Conservation (phyloP, 768 basidiomycete species). For the Boletus vermiculosoides region DNA sequence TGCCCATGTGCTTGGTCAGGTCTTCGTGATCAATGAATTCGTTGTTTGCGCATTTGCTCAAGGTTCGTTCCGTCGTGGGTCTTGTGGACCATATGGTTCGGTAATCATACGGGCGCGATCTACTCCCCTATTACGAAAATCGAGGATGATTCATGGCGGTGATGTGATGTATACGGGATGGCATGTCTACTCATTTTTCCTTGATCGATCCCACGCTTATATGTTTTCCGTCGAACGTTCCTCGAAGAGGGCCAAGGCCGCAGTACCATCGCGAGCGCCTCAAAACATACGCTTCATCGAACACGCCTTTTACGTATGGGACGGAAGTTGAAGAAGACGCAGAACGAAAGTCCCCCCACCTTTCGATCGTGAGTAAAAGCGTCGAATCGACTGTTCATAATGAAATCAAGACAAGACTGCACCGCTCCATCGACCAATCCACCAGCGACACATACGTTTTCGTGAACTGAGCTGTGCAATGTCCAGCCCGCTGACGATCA, state of each 20-base stretch:
- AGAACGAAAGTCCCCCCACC: not conserved
- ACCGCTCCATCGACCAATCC: slow-evolving; percentile 53
- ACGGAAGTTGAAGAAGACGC: not conserved
- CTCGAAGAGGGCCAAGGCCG: not conserved
- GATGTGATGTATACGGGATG: not conserved
- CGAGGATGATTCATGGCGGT: not conserved
- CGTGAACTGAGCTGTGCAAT: slow-evolving; percentile 45
- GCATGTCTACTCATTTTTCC: not conserved
- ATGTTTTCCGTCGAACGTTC: not conserved
- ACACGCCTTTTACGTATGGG: not conserved
- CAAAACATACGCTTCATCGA: not conserved
- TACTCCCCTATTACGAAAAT: not conserved
- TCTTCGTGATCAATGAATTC: not conserved
- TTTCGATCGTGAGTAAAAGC: not conserved
- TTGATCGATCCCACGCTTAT: slow-evolving; percentile 1
- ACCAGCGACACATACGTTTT: slow-evolving; percentile 61
- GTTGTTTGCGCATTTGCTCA: not conserved
- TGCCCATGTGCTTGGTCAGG: not conserved
- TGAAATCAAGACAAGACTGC: not conserved
- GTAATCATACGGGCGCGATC: not conserved
- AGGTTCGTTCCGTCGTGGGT: not conserved
- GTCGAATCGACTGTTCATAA: not conserved
- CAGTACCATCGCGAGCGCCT: not conserved
- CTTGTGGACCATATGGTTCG: not conserved
- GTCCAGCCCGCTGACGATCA: slow-evolving; percentile 48